These are phyloP conservation scores for Globisporangium iwayamae DNA, from an alignment of 352 stramenopile species.

Conservation along the genomic window DNA sequence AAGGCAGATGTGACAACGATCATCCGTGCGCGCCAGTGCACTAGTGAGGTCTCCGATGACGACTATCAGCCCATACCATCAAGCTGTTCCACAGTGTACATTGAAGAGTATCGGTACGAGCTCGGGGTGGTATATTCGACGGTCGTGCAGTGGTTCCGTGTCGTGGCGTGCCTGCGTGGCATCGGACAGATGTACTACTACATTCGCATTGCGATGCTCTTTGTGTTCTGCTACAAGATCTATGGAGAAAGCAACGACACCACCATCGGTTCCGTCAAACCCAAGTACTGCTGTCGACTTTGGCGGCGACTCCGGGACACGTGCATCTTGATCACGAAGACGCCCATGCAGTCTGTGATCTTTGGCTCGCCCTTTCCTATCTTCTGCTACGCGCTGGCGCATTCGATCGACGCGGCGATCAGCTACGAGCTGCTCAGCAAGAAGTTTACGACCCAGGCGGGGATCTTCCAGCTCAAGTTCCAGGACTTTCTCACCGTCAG, in stretches of 20 bases:
- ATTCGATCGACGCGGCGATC: slow-evolving; percentile 17
- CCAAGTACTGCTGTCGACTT: neutral
- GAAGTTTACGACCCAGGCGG: slow-evolving; percentile 5
- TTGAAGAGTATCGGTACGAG: slow-evolving; percentile 24
- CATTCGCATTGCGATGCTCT: slow-evolving; percentile 13
- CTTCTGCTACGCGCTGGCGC: slow-evolving; percentile 18
- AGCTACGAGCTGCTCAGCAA: slow-evolving; percentile 13
- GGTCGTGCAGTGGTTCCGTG: slow-evolving; percentile 21
- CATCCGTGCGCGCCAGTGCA: slow-evolving; percentile 7
- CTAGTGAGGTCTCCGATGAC: neutral
- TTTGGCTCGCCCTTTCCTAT: slow-evolving; percentile 19
- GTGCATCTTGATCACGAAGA: slow-evolving; percentile 2
- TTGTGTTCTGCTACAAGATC: slow-evolving; percentile 5
- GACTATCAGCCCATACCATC: too few species aligned
- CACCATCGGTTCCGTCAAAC: neutral
- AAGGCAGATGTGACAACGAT: slow-evolving; percentile 20
- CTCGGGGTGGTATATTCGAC: slow-evolving; percentile 17
- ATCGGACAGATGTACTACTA: slow-evolving; percentile 18
- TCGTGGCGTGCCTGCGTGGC: slow-evolving; percentile 23
- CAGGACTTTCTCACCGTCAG: slow-evolving; percentile 8
- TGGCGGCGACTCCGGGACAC: neutral
- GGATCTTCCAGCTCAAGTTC: slow-evolving; percentile 9
- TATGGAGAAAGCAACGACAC: neutral
- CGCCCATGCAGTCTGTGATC: slow-evolving; percentile 16
- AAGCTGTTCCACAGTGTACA: slow-evolving; percentile 7